phyloP scores from a whole-genome alignment of 768 basidiomycete genomes.

The Lentinus brumalis region DNA sequence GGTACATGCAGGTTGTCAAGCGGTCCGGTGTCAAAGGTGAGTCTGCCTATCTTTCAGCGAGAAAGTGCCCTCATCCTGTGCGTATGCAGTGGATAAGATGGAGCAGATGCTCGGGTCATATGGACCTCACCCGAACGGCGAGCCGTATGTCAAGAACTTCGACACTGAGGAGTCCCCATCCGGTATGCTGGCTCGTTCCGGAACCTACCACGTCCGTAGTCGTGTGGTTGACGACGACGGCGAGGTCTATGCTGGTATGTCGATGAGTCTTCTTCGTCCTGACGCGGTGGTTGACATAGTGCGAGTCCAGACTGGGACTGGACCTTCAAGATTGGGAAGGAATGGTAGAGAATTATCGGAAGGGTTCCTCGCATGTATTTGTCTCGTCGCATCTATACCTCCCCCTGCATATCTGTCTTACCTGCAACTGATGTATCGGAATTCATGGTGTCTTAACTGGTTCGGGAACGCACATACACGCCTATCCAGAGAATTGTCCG shows the following conservation, averaged over 20 bases:
- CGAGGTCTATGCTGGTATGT: slow-evolving; percentile 74
- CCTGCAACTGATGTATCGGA: slow-evolving; percentile 19
- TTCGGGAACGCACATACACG: neutral
- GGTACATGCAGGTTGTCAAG: slow-evolving; percentile 91
- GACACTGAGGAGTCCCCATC: slow-evolving; percentile 67
- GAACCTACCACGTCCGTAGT: slow-evolving; percentile 75
- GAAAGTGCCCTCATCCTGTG: neutral
- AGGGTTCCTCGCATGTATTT: slow-evolving; percentile 30
- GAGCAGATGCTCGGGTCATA: slow-evolving; percentile 97
- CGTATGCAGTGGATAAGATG: slow-evolving; percentile 76
- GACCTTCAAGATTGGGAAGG: slow-evolving; percentile 90
- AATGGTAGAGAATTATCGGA: slow-evolving; percentile 60
- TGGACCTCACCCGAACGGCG: slow-evolving; percentile 66
- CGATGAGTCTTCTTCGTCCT: neutral
- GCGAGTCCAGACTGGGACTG: slow-evolving; percentile 72
- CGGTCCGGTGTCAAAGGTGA: slow-evolving; percentile 72
- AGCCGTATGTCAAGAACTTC: slow-evolving; percentile 76
- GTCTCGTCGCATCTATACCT: slow-evolving; percentile 23
- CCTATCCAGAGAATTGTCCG: too few relatives aligned
- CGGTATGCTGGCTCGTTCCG: slow-evolving; percentile 82
- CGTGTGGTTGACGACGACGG: slow-evolving; percentile 89
- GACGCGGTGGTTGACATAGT: neutral
- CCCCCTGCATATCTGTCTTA: slow-evolving; percentile 19
- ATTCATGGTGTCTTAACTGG: slow-evolving; percentile 2
- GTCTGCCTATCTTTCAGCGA: slow-evolving; percentile 11